These are phyloP conservation scores for Tetratostichococcus sp. DNA, from an alignment of 139 green algal species.

Conservation along the genomic window DNA sequence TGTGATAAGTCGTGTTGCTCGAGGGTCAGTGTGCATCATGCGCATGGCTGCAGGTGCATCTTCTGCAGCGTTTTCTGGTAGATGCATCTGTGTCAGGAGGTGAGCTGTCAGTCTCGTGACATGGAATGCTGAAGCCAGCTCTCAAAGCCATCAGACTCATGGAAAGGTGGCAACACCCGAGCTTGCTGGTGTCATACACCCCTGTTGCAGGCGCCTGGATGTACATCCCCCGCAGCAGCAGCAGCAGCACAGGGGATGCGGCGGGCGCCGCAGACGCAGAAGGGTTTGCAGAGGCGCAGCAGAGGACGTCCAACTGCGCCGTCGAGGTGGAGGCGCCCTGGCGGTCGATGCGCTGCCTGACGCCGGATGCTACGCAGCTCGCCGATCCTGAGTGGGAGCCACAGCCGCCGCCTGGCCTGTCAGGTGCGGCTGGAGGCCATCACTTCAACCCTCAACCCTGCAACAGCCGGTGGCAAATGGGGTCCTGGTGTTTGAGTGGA, in stretches of 20 bases:
- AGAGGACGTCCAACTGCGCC: slow-evolving; percentile 22
- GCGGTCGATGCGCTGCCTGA: slow-evolving; percentile 34
- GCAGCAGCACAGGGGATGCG: neutral
- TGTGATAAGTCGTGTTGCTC: no score
- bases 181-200: no score
- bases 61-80: slow-evolving; percentile 65
- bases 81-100: slow-evolving; percentile 52
- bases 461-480: no score
- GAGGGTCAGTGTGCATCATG: no score
- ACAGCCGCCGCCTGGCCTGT: neutral
- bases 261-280: no score
- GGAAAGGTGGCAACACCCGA: no score
- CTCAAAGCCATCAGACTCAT: no score
- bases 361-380: slow-evolving; percentile 71
- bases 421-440: neutral
- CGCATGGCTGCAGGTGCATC: slow-evolving; percentile 39
- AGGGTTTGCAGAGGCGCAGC: neutral
- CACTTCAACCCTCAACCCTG: no score
- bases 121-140: no score
- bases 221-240: slow-evolving; percentile 18
- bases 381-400: slow-evolving; percentile 49
- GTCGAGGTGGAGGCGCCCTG: slow-evolving; percentile 54
- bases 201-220: slow-evolving; percentile 42
- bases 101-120: no score
- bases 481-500: no score